phyloP scores from a whole-genome alignment of 148 eudicot genomes.

The Tetragonia tetragonoides region DNA sequence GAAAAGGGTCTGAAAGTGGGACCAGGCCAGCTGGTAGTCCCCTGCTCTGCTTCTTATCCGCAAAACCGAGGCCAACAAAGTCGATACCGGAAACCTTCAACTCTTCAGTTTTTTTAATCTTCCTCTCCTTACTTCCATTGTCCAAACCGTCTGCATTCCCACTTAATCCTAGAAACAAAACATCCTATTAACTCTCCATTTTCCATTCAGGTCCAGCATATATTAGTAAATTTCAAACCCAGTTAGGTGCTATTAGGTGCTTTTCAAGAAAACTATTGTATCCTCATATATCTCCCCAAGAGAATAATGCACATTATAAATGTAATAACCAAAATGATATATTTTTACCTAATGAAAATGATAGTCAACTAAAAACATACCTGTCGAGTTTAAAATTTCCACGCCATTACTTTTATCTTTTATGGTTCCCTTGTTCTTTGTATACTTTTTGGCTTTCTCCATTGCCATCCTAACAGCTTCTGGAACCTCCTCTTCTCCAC shows the following conservation, averaged over 20 bases:
- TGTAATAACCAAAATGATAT: too few relatives aligned
- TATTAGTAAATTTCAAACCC: neutral
- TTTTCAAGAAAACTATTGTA: too few relatives aligned
- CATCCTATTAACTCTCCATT: conserved; percentile 7
- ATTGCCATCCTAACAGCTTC: conserved; percentile 32
- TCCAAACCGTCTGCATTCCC: conserved; percentile 21
- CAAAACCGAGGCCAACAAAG: conserved; percentile 73
- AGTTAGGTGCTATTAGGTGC: too few relatives aligned
- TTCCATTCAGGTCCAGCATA: conserved; percentile 9
- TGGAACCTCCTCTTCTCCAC: conserved; percentile 30
- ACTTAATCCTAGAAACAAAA: conserved; percentile 39
- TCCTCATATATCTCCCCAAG: neutral
- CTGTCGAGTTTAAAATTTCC: conserved; percentile 12
- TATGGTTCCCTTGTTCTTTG: conserved; percentile 30
- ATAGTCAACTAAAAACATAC: conserved; percentile 9
- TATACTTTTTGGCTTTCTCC: conserved; percentile 42
- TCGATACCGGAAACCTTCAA: conserved; percentile 57
- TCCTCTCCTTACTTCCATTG: conserved; percentile 21
- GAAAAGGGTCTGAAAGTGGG: conserved; percentile 52
- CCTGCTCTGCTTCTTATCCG: conserved; percentile 70
- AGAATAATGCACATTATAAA: too few relatives aligned
- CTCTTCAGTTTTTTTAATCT: conserved; percentile 36
- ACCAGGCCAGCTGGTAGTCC: conserved; percentile 78
- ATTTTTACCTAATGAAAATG: too few relatives aligned
- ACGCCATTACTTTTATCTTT: conserved; percentile 12